A percentile compares a stretch with the other conserved stretches of the same genome.
These are phyloP conservation scores for Syzygium jambos DNA, from an alignment of 345 rosid species.

Conservation along the genomic window DNA sequence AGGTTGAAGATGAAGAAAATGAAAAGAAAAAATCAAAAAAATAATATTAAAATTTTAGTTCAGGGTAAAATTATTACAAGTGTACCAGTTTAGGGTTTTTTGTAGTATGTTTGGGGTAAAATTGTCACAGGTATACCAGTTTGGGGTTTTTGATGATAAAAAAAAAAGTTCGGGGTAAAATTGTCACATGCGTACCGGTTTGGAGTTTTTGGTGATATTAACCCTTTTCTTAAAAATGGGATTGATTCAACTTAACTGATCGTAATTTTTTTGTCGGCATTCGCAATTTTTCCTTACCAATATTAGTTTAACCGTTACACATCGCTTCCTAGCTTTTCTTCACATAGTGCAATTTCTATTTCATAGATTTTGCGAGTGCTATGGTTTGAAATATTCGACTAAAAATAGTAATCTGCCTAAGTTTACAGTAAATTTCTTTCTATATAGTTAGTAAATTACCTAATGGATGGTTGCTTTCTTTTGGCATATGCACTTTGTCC, in stretches of 20 bases:
- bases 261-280: neutral
- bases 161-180: no score
- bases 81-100: no score
- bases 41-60: no score
- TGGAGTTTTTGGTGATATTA: no score
- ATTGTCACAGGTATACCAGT: no score
- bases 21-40: no score
- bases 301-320: neutral
- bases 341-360: neutral
- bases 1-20: no score
- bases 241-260: neutral
- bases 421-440: neutral
- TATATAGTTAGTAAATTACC: neutral
- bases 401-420: neutral
- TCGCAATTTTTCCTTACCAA: neutral
- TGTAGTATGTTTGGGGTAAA: no score
- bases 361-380: neutral
- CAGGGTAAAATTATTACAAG: no score
- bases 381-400: neutral
- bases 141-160: no score
- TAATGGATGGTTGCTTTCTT: neutral
- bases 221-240: neutral
- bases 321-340: neutral
- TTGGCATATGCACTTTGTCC: neutral
- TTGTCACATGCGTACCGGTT: no score